Conservation (phyloP, 2,329 filamentous ascomycete species). For the Aspergillus ochraceoroseus region DNA sequence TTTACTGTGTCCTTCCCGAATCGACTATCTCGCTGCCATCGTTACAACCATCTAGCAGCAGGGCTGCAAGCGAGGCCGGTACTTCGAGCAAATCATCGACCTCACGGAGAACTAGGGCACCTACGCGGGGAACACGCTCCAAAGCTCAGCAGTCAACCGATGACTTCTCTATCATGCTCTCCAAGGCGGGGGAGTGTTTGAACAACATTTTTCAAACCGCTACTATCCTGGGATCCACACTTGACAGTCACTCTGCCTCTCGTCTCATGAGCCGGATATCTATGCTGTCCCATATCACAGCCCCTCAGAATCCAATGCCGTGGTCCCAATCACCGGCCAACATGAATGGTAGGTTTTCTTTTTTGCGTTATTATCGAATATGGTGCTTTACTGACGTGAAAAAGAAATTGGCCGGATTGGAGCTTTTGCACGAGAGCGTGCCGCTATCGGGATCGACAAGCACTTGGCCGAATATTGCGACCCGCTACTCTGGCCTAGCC, state of each 20-base stretch:
- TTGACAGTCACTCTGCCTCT: constrained; percentile 38
- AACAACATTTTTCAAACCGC: constrained; percentile 32
- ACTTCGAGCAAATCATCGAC: constrained; percentile 26
- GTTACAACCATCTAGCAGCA: constrained; percentile 43
- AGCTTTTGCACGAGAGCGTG: constrained; percentile 39
- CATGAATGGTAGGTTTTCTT: constrained; percentile 40
- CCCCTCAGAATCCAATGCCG: constrained; percentile 25
- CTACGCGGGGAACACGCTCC: constrained; percentile 25
- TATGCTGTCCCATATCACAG: constrained; percentile 43
- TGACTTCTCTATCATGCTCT: constrained; percentile 37
- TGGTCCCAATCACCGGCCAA: constrained; percentile 34
- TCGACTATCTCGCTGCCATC: constrained; percentile 86
- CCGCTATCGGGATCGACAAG: constrained; percentile 45
- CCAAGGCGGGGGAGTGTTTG: constrained; percentile 35
- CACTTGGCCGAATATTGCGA: constrained; percentile 43
- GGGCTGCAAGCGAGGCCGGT: constrained; percentile 35
- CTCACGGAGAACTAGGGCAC: constrained; percentile 27
- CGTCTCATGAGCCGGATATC: constrained; percentile 40
- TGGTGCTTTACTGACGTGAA: constrained; percentile 14
- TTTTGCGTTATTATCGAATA: background rate
- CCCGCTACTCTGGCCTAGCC: constrained; percentile 48
- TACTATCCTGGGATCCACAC: constrained; percentile 36
- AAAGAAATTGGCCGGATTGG: constrained; percentile 42
- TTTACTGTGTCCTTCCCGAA: constrained; percentile 85
- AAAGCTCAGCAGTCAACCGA: constrained; percentile 31